Percentiles rank a stretch among this genome's conserved stretches.
phyloP scores from a whole-genome alignment of 345 rosid genomes.

The Gossypium raimondii region DNA sequence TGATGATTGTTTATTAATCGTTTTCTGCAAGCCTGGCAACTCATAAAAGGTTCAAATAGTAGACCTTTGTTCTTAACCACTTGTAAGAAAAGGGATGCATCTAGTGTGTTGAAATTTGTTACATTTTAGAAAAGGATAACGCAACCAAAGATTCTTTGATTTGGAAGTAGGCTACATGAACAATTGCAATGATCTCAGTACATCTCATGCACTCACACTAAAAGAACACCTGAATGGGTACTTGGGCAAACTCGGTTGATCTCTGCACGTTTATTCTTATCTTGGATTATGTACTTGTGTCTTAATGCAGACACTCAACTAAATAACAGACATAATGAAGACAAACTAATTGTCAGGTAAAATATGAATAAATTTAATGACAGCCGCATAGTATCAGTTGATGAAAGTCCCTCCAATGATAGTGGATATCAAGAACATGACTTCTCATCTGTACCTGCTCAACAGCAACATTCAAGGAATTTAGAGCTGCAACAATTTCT shows the following conservation, averaged over 20 bases:
- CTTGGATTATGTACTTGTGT: background rate
- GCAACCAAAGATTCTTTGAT: too few species aligned
- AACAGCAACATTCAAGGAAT: slow-evolving; percentile 61
- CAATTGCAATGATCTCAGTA: background rate
- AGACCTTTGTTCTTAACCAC: too few species aligned
- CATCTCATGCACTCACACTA: background rate
- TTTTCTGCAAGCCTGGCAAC: too few species aligned
- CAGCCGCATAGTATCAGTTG: background rate
- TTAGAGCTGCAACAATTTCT: slow-evolving; percentile 55
- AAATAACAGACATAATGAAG: background rate
- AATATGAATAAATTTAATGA: background rate
- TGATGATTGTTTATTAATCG: too few species aligned
- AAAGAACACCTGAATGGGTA: background rate
- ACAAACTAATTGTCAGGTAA: background rate
- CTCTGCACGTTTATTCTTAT: background rate
- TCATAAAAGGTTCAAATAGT: too few species aligned
- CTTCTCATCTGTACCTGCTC: slow-evolving; percentile 59
- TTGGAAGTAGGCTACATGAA: too few species aligned
- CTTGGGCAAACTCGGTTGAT: background rate
- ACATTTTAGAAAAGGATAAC: too few species aligned
- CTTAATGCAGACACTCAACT: background rate
- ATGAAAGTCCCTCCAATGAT: background rate
- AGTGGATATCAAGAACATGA: background rate
- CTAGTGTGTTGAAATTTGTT: too few species aligned
- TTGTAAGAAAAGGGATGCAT: too few species aligned